These are phyloP conservation scores for Phytophthora pini DNA, from an alignment of 352 stramenopile species.

Conservation along the genomic window DNA sequence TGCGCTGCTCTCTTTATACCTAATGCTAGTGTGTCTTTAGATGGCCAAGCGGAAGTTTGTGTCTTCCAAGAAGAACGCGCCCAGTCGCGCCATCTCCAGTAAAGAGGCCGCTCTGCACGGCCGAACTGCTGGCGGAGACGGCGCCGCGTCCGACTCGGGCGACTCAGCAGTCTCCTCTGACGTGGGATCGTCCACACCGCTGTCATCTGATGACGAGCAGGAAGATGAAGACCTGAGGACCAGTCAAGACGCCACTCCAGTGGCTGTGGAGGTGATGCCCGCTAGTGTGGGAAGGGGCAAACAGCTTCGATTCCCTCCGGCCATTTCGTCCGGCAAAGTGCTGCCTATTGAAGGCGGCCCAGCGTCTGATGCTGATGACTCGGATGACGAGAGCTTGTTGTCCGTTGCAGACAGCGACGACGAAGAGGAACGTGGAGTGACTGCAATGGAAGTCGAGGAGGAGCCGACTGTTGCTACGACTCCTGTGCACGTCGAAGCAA, in stretches of 20 bases:
- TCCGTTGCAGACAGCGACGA: conserved; percentile 74
- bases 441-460: conserved; percentile 38
- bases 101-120: conserved; percentile 82
- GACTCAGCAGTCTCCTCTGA: conserved; percentile 48
- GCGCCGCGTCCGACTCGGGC: conserved; percentile 30
- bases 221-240: conserved; percentile 33
- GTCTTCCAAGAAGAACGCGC: conserved; percentile 89
- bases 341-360: conserved; percentile 48
- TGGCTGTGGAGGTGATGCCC: conserved; percentile 77
- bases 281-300: conserved; percentile 76
- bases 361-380: conserved; percentile 58
- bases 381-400: conserved; percentile 75
- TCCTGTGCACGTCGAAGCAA: conserved; percentile 16
- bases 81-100: conserved; percentile 79
- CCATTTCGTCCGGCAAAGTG: conserved; percentile 78
- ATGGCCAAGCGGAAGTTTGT: conserved; percentile 90
- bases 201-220: conserved; percentile 47
- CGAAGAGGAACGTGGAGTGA: conserved; percentile 45
- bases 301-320: conserved; percentile 76
- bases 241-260: conserved; percentile 25
- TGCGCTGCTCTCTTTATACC: conserved; percentile 2
- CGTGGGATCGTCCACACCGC: conserved; percentile 41
- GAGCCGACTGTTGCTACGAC: conserved; percentile 25
- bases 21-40: conserved; percentile 14
- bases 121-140: conserved; percentile 32